phyloP scores from a whole-genome alignment of 768 basidiomycete genomes.

The Serendipita sp. region DNA sequence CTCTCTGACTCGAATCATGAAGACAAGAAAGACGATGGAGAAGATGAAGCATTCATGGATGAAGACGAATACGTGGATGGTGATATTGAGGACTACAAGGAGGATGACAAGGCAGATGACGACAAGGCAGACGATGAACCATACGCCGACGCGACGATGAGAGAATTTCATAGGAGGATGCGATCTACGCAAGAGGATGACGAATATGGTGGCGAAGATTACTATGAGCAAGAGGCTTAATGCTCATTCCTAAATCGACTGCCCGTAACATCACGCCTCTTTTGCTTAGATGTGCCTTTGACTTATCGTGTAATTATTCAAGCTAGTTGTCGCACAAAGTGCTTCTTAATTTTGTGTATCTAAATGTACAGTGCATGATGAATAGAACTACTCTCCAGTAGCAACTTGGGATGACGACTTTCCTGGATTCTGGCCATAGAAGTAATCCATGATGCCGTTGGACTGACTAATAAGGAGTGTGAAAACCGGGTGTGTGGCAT shows the following conservation, averaged over 20 bases:
- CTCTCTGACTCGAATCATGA: slow-evolving; percentile 25
- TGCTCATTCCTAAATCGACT: not conserved
- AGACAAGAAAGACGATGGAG: slow-evolving; percentile 12
- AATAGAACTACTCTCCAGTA: not conserved
- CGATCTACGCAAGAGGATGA: slow-evolving; percentile 16
- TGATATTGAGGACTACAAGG: slow-evolving; percentile 31
- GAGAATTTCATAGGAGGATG: not conserved
- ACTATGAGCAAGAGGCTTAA: slow-evolving; percentile 58
- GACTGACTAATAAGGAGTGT: slow-evolving; percentile 56
- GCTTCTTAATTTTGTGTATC: not conserved
- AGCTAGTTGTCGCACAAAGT: not conserved
- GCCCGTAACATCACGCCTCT: not conserved
- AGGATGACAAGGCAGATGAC: slow-evolving; percentile 17
- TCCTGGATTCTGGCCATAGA: slow-evolving; percentile 39
- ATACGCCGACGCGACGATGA: slow-evolving; percentile 23
- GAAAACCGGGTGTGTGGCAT: slow-evolving; percentile 68
- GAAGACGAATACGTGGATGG: slow-evolving; percentile 20
- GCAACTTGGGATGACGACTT: not conserved
- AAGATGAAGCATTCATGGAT: slow-evolving; percentile 13
- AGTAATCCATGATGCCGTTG: slow-evolving; percentile 51
- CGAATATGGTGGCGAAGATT: slow-evolving; percentile 31
- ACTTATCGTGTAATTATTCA: not conserved
- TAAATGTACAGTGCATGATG: not conserved
- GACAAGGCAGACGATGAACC: slow-evolving; percentile 34
- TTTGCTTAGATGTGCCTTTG: not conserved